A percentile compares a stretch with the other conserved stretches of the same genome.
Evolutionary conservation across 2,329 filamentous ascomycete genomes (phyloP).

Genomic region (Cercospora beticola): DNA sequence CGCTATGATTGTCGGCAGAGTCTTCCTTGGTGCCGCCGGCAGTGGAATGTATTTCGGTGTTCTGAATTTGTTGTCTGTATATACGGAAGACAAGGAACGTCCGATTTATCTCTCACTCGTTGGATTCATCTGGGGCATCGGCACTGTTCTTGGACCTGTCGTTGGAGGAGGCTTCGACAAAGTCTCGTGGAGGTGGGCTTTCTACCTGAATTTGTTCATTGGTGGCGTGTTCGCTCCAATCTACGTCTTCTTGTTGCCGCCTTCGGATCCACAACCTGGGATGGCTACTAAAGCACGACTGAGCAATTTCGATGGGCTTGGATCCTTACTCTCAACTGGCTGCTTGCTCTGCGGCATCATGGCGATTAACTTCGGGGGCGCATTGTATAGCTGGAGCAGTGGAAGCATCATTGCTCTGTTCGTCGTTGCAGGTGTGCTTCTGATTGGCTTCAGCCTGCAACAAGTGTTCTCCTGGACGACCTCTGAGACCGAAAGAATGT

Average conservation of each 20-base stretch:
- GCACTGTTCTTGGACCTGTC: neutral
- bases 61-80: neutral
- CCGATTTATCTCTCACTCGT: neutral
- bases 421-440: neutral
- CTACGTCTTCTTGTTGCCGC: neutral
- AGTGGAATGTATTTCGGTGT: neutral
- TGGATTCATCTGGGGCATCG: neutral
- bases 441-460: constrained; percentile 36
- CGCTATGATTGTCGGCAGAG: constrained; percentile 37
- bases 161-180: neutral
- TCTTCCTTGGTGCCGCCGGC: constrained; percentile 41
- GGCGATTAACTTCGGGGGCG: neutral
- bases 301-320: neutral
- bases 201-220: neutral
- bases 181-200: neutral
- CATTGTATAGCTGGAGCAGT: neutral
- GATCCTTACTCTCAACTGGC: neutral
- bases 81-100: neutral
- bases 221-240: neutral
- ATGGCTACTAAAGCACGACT: neutral
- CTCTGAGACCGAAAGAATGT: constrained; percentile 42
- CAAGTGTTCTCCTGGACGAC: constrained; percentile 52
- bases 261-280: neutral
- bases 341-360: neutral
- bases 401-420: neutral